phyloP scores from a whole-genome alignment of 2,329 filamentous ascomycete species.

The Colletotrichum tamarilloi region DNA sequence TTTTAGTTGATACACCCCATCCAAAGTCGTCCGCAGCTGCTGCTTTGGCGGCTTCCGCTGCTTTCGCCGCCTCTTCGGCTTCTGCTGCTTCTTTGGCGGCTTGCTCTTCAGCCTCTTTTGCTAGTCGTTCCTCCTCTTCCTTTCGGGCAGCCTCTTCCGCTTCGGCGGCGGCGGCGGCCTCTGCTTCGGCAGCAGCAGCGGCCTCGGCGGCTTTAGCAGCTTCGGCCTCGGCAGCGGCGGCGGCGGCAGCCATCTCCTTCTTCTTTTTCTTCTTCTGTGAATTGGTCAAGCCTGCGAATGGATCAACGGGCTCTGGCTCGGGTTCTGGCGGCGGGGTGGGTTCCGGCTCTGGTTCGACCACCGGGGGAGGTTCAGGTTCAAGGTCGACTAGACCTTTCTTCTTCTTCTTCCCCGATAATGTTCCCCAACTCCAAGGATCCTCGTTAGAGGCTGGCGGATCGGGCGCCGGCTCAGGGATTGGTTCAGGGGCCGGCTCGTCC shows the following conservation, averaged over 20 bases:
- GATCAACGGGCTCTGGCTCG: constrained; percentile 45
- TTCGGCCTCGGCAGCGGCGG: constrained; percentile 13
- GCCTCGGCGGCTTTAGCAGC: constrained; percentile 17
- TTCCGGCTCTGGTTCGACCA: constrained; percentile 36
- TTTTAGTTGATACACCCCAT: constrained; percentile 41
- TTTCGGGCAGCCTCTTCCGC: constrained; percentile 47
- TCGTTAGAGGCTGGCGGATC: constrained; percentile 42
- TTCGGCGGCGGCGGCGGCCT: constrained; percentile 46
- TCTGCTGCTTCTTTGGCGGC: constrained; percentile 33
- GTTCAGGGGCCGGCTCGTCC: constrained; percentile 40
- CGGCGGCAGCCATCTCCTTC: constrained; percentile 28
- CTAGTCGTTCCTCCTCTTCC: constrained; percentile 42
- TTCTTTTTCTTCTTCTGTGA: constrained; percentile 47
- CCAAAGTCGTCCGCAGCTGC: constrained; percentile 23
- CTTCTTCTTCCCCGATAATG: constrained; percentile 49
- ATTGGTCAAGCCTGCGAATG: constrained; percentile 43
- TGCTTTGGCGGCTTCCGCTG: constrained; percentile 38
- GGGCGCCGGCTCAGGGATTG: constrained; percentile 39
- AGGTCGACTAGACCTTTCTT: constrained; percentile 43
- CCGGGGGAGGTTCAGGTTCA: constrained; percentile 39
- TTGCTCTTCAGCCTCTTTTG: constrained; percentile 53
- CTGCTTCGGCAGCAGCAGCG: constrained; percentile 37
- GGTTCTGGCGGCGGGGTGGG: constrained; percentile 39
- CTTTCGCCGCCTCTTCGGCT: constrained; percentile 21
- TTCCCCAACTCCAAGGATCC: constrained; percentile 49